Evolutionary conservation across 169 alveolate species (phyloP), one percentile per base, ranked within the genome.

Genomic region (Plasmodium reichenowi): DNA sequence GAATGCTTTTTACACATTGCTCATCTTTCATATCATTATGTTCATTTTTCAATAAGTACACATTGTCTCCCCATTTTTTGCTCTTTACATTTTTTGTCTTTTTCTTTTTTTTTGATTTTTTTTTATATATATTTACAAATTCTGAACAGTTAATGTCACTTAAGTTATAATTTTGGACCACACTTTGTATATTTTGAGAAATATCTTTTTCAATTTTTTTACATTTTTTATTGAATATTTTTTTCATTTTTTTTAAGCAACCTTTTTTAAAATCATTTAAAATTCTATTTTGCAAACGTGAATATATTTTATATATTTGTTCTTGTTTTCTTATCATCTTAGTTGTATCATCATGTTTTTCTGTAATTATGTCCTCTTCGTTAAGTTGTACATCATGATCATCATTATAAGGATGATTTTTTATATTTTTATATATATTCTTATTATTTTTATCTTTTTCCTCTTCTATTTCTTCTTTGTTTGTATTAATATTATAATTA

Each of bases 221-320:
- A 43, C 26, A 75, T 56, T 47, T 63, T 26, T 75, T 75, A 12
- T 75, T 64, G 48, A 75, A 48, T 26, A 75, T 4, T 45, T 29
- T 75, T 50, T 62, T 63, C 88, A 75, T 75, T 63, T 75, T 75
- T 68, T 64, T 75, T 56, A 75, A 38, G 63, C 4, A 75, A 2
- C 68, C 68, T 38, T 38, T 62, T 75, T 75, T 75, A 48, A 75
- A 63, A 47, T 75, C 67, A 24, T 48, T 22, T 15, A 75, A 6
- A 52, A 75, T 63, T 48, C 12, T 48, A 4, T 45, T 63, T 6
- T 75, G 75, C 2, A 75, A 60, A 43, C 24, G 63, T 7, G 75
- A 26, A 38, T 63, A 75, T 43, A 12, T 52, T 48, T 32, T 75
- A 12, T 8, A 6, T 38, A 52, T 75, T 67, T 10, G 12, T 22